Conservation (phyloP, 192 early-diverging fungal species). For the Jimgerdemannia flammicorona region DNA sequence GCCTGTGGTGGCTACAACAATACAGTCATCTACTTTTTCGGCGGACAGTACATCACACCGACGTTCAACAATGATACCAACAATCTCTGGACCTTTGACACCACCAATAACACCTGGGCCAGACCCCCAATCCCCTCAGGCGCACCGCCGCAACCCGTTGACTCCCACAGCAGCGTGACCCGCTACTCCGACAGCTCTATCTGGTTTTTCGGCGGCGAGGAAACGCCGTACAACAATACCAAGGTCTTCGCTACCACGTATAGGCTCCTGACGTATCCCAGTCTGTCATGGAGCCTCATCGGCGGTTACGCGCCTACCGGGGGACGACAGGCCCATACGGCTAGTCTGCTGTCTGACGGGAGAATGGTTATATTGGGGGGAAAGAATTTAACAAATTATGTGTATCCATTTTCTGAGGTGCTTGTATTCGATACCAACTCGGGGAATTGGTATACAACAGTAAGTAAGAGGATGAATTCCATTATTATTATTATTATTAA, state of each 20-base stretch:
- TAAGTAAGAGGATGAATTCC: background rate
- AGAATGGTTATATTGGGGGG: slow-evolving; percentile 17
- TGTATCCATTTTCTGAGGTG: background rate
- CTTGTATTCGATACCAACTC: slow-evolving; percentile 6
- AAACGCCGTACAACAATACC: background rate
- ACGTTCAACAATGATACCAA: background rate
- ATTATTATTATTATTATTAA: background rate
- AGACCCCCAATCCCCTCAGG: background rate
- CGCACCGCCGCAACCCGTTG: background rate
- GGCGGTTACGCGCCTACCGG: slow-evolving; percentile 3
- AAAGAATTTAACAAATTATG: background rate
- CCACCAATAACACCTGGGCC: slow-evolving; percentile 7
- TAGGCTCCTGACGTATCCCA: background rate
- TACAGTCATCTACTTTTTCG: slow-evolving; percentile 8
- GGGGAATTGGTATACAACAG: background rate
- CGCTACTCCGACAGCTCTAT: background rate
- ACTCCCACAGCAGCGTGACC: slow-evolving; percentile 5
- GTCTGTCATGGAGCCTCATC: slow-evolving; percentile 3
- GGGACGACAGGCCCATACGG: slow-evolving; percentile 11
- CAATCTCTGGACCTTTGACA: slow-evolving; percentile 6
- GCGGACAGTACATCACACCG: background rate
- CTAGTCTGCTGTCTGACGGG: slow-evolving; percentile 5
- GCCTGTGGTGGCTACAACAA: slow-evolving; percentile 11
- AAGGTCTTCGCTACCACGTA: slow-evolving; percentile 5
- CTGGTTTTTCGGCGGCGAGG: slow-evolving; percentile 15